These are phyloP conservation scores for Pseudogymnoascus sp. DNA, from an alignment of 2,329 filamentous ascomycete genomes.

Conservation along the genomic window DNA sequence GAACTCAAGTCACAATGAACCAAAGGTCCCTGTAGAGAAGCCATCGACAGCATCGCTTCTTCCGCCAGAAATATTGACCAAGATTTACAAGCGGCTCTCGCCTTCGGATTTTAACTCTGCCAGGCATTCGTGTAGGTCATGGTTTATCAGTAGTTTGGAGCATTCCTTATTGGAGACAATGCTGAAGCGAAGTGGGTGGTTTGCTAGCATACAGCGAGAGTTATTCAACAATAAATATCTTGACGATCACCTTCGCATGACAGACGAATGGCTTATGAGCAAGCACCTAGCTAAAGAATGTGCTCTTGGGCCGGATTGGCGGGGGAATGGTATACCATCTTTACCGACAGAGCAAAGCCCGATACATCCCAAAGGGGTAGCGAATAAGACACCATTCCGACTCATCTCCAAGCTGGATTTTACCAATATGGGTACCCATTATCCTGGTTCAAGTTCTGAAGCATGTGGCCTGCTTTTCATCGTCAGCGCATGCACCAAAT, in stretches of 20 bases:
- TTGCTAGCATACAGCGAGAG: constrained; percentile 32
- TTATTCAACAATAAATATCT: constrained; percentile 20
- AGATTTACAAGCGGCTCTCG: constrained; percentile 29
- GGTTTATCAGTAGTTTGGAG: constrained; percentile 52
- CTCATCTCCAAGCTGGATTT: constrained; percentile 33
- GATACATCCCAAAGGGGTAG: not conserved
- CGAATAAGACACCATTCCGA: constrained; percentile 24
- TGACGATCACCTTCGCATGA: constrained; percentile 11
- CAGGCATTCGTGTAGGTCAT: constrained; percentile 49
- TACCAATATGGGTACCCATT: constrained; percentile 27
- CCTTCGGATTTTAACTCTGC: constrained; percentile 49
- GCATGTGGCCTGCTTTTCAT: constrained; percentile 23
- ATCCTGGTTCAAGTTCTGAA: constrained; percentile 17
- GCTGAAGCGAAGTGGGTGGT: constrained; percentile 50
- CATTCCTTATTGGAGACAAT: constrained; percentile 41
- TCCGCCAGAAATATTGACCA: constrained; percentile 32
- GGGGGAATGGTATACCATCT: constrained; percentile 22
- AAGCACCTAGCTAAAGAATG: constrained; percentile 37
- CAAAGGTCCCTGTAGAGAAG: not conserved
- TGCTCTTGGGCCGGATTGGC: constrained; percentile 27
- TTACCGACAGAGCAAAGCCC: not conserved
- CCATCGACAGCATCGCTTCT: not conserved
- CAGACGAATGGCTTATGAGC: constrained; percentile 32
- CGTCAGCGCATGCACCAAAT: constrained; percentile 50
- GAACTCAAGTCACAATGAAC: not conserved